These are phyloP conservation scores for Anastatica hierochuntica DNA, from an alignment of 345 rosid genomes.

Conservation along the genomic window DNA sequence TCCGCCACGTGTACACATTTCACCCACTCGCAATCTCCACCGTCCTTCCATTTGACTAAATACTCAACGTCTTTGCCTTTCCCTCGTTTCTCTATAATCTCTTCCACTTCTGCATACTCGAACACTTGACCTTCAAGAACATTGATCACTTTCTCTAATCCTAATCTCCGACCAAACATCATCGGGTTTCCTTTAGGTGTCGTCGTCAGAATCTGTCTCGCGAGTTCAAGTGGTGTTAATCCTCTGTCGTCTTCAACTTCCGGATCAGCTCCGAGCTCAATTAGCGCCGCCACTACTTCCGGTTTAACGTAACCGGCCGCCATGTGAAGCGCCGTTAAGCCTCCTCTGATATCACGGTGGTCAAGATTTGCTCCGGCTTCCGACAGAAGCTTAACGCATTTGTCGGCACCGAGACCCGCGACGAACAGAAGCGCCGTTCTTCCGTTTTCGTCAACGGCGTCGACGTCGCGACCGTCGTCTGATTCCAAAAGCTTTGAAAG, in stretches of 20 bases:
- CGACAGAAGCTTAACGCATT: conserved; percentile 51
- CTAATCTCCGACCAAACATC: conserved; percentile 69
- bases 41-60: conserved; percentile 82
- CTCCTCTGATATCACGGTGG: conserved; percentile 57
- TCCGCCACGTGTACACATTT: conserved; percentile 45
- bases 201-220: conserved; percentile 52
- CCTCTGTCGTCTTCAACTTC: conserved; percentile 67
- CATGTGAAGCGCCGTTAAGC: conserved; percentile 83
- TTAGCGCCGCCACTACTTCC: conserved; percentile 42
- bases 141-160: conserved; percentile 54
- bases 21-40: conserved; percentile 71
- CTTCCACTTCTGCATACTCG: conserved; percentile 82
- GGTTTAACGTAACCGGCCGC: conserved; percentile 84
- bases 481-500: conserved; percentile 33
- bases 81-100: conserved; percentile 70
- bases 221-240: conserved; percentile 56
- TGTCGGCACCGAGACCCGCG: conserved; percentile 73
- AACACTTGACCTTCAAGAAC: conserved; percentile 42
- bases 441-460: conserved; percentile 71
- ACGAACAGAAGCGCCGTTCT: conserved; percentile 79
- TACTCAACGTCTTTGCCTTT: conserved; percentile 61
- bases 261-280: conserved; percentile 61
- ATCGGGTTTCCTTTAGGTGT: conserved; percentile 77
- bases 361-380: conserved; percentile 68
- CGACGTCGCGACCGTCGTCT: conserved; percentile 49